These are phyloP conservation scores for Fusarium caatingaense DNA, from an alignment of 2,329 filamentous ascomycete species.

Conservation along the genomic window DNA sequence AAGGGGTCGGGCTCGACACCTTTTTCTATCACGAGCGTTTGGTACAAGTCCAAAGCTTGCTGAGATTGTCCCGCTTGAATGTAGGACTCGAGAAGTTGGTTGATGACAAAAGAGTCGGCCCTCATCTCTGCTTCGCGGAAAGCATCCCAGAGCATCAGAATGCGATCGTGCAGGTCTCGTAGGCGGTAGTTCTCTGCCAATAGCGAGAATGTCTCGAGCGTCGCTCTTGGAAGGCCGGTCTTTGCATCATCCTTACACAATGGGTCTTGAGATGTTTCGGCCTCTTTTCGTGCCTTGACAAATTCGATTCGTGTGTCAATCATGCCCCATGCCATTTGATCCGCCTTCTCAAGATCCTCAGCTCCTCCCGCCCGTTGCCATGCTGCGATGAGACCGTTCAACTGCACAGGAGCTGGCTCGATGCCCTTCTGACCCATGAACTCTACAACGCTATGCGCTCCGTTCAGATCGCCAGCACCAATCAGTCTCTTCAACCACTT, in stretches of 20 bases:
- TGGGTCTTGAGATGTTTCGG: constrained; percentile 1
- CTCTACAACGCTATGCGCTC: constrained; percentile 77
- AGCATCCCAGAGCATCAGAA: constrained; percentile 71
- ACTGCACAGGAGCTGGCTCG: constrained; percentile 76
- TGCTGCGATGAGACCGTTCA: constrained; percentile 85
- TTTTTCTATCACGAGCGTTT: constrained; percentile 61
- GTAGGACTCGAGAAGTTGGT: constrained; percentile 77
- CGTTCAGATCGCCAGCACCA: constrained; percentile 75
- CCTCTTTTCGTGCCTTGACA: constrained; percentile 60
- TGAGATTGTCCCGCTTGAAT: constrained; percentile 68
- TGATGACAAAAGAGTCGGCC: constrained; percentile 81
- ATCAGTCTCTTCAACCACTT: constrained; percentile 91
- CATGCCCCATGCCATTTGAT: constrained; percentile 80
- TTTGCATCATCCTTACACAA: constrained; percentile 7
- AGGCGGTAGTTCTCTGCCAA: constrained; percentile 78
- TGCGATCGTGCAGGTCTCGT: constrained; percentile 66
- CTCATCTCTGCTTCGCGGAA: constrained; percentile 72
- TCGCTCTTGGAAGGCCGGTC: constrained; percentile 66
- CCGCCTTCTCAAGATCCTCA: constrained; percentile 68
- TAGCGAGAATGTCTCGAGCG: constrained; percentile 81
- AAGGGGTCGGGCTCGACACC: constrained; percentile 71
- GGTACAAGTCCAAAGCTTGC: constrained; percentile 67
- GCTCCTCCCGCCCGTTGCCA: constrained; percentile 74
- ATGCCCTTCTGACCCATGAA: constrained; percentile 79
- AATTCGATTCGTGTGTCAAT: constrained; percentile 74